A percentile compares a stretch with the other conserved stretches of the same genome.
These are phyloP conservation scores for Mycena haematopus DNA, from an alignment of 768 basidiomycete species.

Conservation along the genomic window DNA sequence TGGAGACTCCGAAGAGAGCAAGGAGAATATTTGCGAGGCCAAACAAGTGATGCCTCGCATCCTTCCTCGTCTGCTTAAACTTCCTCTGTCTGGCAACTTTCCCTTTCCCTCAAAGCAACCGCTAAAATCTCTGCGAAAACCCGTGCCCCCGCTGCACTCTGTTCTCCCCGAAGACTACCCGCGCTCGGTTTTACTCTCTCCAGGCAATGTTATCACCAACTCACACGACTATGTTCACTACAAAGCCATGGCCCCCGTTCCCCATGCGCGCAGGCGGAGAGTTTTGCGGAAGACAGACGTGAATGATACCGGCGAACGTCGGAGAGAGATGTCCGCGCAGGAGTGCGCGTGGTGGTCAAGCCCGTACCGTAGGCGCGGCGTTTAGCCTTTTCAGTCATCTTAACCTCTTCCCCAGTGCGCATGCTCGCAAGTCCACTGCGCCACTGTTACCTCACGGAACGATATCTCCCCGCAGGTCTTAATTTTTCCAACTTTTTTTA, in stretches of 20 bases:
- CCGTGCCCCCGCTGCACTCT: conserved; percentile 45
- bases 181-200: conserved; percentile 67
- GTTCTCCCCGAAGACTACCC: conserved; percentile 52
- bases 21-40: neutral
- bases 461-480: conserved; percentile 64
- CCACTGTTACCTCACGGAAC: conserved; percentile 54
- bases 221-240: conserved; percentile 56
- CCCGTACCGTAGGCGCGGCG: conserved; percentile 69
- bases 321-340: conserved; percentile 64
- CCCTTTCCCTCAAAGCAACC: conserved; percentile 10
- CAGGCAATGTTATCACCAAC: conserved; percentile 60
- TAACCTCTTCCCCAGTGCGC: conserved; percentile 53
- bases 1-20: neutral
- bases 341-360: conserved; percentile 76
- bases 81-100: conserved; percentile 35
- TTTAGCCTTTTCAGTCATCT: neutral
- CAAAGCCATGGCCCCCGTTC: conserved; percentile 62
- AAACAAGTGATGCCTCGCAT: conserved; percentile 65
- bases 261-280: conserved; percentile 40
- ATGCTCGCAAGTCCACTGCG: conserved; percentile 75
- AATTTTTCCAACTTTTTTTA: conserved; percentile 13
- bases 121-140: conserved; percentile 35
- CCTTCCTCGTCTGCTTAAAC: conserved; percentile 64
- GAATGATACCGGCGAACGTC: conserved; percentile 40
- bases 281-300: conserved; percentile 14